Evolutionary conservation across 225 moss, liverwort and hornwort genomes (phyloP).

Genomic region (Rhytidiadelphus loreus): DNA sequence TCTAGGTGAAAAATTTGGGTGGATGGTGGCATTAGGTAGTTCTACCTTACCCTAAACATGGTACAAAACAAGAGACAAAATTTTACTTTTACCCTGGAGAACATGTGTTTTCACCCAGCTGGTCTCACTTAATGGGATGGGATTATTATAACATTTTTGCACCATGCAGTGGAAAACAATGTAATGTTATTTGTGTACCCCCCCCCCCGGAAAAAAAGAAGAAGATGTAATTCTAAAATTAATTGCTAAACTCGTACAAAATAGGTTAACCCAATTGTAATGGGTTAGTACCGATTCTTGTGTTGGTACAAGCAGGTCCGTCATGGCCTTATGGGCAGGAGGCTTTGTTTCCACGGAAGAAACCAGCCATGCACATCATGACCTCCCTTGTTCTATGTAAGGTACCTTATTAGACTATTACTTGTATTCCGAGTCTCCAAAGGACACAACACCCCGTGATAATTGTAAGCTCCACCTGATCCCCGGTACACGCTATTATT

Average conservation of each 20-base stretch:
- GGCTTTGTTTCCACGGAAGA: constrained; percentile 5
- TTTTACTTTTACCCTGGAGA: too few species aligned
- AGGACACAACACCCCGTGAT: constrained; percentile 18
- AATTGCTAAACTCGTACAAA: neutral
- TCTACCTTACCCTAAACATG: too few species aligned
- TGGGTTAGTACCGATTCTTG: neutral
- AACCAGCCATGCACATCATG: constrained; percentile 20
- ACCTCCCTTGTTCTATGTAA: neutral
- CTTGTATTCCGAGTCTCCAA: neutral
- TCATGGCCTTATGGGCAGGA: neutral
- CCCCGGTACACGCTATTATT: neutral
- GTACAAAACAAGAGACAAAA: too few species aligned
- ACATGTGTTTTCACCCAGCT: too few species aligned
- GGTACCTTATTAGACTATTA: neutral
- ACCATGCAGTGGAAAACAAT: neutral
- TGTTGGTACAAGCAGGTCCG: neutral
- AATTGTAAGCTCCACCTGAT: neutral
- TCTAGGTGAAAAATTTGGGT: too few species aligned
- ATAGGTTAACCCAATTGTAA: neutral
- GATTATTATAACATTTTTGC: too few species aligned
- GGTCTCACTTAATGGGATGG: too few species aligned
- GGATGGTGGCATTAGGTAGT: too few species aligned
- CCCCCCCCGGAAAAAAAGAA: too few species aligned
- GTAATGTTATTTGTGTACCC: too few species aligned
- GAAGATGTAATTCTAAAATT: too few species aligned